Evolutionary conservation across 2,329 filamentous ascomycete species (phyloP).

Genomic region (Pseudogymnoascus sp.): DNA sequence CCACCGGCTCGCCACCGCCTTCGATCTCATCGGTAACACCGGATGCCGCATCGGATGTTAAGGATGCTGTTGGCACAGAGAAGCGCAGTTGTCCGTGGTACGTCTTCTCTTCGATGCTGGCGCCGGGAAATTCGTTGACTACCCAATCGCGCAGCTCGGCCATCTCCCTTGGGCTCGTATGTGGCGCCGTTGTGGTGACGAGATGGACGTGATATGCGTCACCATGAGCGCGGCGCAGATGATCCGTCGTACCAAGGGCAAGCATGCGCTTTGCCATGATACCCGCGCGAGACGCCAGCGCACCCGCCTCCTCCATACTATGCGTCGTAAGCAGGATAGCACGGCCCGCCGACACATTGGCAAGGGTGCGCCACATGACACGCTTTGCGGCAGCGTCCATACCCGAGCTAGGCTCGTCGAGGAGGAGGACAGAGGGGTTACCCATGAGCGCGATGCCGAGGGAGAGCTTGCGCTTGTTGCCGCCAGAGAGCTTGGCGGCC

Average conservation of each 20-base stretch:
- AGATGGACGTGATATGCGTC: constrained; percentile 77
- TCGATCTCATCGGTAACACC: constrained; percentile 26
- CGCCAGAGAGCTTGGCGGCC: constrained; percentile 74
- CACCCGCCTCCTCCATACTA: constrained; percentile 92
- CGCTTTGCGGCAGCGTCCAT: constrained; percentile 88
- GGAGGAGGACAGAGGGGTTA: constrained; percentile 77
- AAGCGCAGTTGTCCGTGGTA: constrained; percentile 89
- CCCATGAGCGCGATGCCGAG: constrained; percentile 89
- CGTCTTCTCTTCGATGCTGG: constrained; percentile 63
- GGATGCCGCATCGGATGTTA: background rate
- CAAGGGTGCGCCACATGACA: constrained; percentile 85
- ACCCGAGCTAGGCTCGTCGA: constrained; percentile 84
- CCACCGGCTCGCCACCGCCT: constrained; percentile 12
- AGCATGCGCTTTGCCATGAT: constrained; percentile 85
- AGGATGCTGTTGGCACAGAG: constrained; percentile 52
- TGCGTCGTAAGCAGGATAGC: constrained; percentile 86
- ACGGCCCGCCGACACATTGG: constrained; percentile 66
- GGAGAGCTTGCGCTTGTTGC: constrained; percentile 88
- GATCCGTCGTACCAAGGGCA: constrained; percentile 69
- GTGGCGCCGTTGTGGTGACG: constrained; percentile 67
- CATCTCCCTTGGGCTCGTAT: constrained; percentile 66
- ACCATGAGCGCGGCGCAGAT: constrained; percentile 68
- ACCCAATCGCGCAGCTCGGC: constrained; percentile 62
- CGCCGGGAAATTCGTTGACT: constrained; percentile 50
- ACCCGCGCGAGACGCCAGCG: constrained; percentile 73